Evolutionary conservation across 2,329 filamentous ascomycete genomes (phyloP), one percentile per base, ranked within the genome.

Genomic region (Penicillium paneum): DNA sequence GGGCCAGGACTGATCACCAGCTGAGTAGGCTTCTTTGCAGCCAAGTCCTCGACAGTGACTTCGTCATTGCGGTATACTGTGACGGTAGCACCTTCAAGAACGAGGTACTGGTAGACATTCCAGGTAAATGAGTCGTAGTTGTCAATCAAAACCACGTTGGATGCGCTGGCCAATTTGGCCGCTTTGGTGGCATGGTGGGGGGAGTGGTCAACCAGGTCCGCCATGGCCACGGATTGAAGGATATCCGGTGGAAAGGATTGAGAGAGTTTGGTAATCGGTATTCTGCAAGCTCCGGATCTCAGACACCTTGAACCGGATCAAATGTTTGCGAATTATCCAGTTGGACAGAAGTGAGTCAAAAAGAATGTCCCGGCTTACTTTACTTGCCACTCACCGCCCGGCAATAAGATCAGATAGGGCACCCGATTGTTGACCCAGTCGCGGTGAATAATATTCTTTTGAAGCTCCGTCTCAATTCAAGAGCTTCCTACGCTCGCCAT

Each of bases 121-220:
- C 92, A 99, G 55, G 93, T 97, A 74, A 99, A 99, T 3, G 94
- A 97, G 75, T 99, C 94, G 75, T 97, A 99, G 76, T 99, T 99
- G 80, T 99, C 94, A 67, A 99, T 97, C 60, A 99, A 82, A 59
- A 99, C 83, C 55, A 99, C 82, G 74, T 97, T 97, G 54, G 88
- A 89, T 26, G 94, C 94, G 47, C 86, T 91, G 24, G 87, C 73
- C 49, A 97, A 80, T 34, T 86, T 85, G 49, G 86, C 79, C 29
- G 87, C 86, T 49, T 88, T 87, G 60, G 88, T 83, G 56, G 90
- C 89, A 74, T 96, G 87, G 67, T 68, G 72, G 67, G 92, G 91
- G 56, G 93, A 97, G 74, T 97, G 87, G 71, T 97, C 93, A 59
- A 87, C 79, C 39, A 88, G 57, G 74, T 79, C 62, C 76, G 71